Evolutionary conservation across 2,329 filamentous ascomycete genomes (phyloP).

Genomic region (Pseudocercospora vitis): DNA sequence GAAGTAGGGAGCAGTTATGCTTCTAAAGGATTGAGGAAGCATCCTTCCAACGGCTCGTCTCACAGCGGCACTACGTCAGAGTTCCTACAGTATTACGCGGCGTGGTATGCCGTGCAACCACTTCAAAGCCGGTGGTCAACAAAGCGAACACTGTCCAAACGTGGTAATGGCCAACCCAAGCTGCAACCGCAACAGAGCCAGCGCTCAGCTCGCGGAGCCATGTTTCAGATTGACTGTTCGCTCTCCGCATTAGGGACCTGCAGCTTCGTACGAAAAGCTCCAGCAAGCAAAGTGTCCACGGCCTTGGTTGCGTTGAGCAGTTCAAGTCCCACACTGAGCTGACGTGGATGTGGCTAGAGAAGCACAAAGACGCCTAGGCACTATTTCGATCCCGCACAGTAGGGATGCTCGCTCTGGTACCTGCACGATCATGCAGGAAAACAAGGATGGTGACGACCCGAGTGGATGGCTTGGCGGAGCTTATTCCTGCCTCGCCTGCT

Average conservation of each 20-base stretch:
- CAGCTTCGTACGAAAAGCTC: constrained; percentile 6
- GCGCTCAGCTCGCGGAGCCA: not conserved
- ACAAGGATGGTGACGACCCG: constrained; percentile 7
- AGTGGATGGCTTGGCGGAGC: constrained; percentile 9
- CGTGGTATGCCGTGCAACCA: not conserved
- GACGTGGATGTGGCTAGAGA: constrained; percentile 2
- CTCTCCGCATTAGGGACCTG: not conserved
- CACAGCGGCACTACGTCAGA: not conserved
- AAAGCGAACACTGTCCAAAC: not conserved
- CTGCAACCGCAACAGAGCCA: not conserved
- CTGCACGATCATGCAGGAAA: constrained; percentile 3
- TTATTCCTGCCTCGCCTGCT: constrained; percentile 6
- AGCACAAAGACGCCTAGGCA: not conserved
- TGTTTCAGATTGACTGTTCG: not conserved
- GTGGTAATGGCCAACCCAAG: too few species aligned
- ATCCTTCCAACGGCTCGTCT: not conserved
- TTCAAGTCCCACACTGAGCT: not conserved
- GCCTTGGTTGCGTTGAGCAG: not conserved
- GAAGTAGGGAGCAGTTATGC: not conserved
- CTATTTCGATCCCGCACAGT: not conserved
- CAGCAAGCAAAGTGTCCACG: not conserved
- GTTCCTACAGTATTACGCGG: not conserved
- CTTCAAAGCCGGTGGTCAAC: too few species aligned
- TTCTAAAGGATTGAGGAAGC: not conserved
- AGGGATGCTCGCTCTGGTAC: constrained; percentile 5